Evolutionary conservation across 148 eudicot species (phyloP), one percentile per base, ranked within the genome.

Genomic region (Rhododendron vialii): DNA sequence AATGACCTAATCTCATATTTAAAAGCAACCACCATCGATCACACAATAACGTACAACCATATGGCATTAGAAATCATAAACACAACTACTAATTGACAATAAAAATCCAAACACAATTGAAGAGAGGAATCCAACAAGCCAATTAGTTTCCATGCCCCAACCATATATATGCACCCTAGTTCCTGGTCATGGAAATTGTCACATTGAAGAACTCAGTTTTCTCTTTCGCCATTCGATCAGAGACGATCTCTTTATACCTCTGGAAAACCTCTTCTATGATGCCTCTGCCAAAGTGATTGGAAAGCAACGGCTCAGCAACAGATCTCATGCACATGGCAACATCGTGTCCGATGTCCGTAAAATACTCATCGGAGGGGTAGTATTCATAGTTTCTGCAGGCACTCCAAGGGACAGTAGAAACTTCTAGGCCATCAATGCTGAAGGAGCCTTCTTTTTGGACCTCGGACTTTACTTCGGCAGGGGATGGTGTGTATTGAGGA

Each of bases 361-460:
- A 59, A 50, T 67, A 1, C 43, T 84, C 85, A 35, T 82, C 38
- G 7, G 80, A 3, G 18, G 65, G 14, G n/a, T 5, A 53, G 8
- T 59, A 6, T 24, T 71, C 30, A 24, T 36, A 28, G 15, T 26
- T 28, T 5, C 83, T 87, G 20, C 65, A 53, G 0, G 36, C 84
- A 63, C 74, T 85, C 95, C 98, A 94, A 3, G 83, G 65, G 30
- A 89, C 84, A 69, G 85, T 83, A 1, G 90, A 84, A 47, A 88
- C 88, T 45, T 92, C 87, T 1, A 90, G 84, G 47, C 80, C 53
- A 57, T 88, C 69, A 12, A 92, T 84, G 18, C 26, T 8, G 53
- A 94, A 93, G 1, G 93, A 92, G 7, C 92, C 94, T 82, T 94
- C 91, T 2, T 86, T 87, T 38, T 87, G 86, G 1, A 91, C 92